A percentile compares a stretch with the other conserved stretches of the same genome.
These are phyloP conservation scores for Sphagnurus paluster DNA, from an alignment of 1,284 basidiomycete species.

Conservation along the genomic window DNA sequence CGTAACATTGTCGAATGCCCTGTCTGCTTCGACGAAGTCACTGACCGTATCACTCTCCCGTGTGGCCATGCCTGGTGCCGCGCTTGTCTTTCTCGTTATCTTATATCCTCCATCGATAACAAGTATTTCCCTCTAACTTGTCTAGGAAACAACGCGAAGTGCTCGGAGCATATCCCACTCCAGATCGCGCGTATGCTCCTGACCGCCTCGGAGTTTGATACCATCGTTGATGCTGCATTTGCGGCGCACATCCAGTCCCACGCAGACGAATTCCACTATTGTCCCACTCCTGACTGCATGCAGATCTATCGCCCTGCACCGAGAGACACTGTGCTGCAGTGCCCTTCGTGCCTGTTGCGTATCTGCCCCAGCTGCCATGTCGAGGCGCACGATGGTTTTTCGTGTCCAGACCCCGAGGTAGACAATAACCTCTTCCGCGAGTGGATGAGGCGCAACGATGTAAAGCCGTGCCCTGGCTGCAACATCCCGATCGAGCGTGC, in stretches of 20 bases:
- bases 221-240: constrained; percentile 57
- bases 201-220: constrained; percentile 48
- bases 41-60: constrained; percentile 48
- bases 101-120: constrained; percentile 54
- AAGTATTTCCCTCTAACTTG: constrained; percentile 68
- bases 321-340: constrained; percentile 56
- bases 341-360: constrained; percentile 66
- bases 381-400: constrained; percentile 64
- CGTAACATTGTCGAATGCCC: constrained; percentile 44
- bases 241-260: constrained; percentile 53
- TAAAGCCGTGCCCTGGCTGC: constrained; percentile 72
- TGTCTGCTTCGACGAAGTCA: constrained; percentile 56
- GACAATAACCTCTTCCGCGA: constrained; percentile 55
- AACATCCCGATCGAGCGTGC: constrained; percentile 63
- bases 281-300: constrained; percentile 72
- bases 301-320: constrained; percentile 63
- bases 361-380: constrained; percentile 68
- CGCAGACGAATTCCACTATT: constrained; percentile 63
- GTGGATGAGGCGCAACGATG: constrained; percentile 59
- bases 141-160: constrained; percentile 59
- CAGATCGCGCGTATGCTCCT: constrained; percentile 49
- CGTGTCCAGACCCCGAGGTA: constrained; percentile 55
- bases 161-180: constrained; percentile 53
- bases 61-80: constrained; percentile 72
- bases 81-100: constrained; percentile 55